phyloP scores from a whole-genome alignment of 169 alveolate genomes.

The Plasmodium relictum region DNA sequence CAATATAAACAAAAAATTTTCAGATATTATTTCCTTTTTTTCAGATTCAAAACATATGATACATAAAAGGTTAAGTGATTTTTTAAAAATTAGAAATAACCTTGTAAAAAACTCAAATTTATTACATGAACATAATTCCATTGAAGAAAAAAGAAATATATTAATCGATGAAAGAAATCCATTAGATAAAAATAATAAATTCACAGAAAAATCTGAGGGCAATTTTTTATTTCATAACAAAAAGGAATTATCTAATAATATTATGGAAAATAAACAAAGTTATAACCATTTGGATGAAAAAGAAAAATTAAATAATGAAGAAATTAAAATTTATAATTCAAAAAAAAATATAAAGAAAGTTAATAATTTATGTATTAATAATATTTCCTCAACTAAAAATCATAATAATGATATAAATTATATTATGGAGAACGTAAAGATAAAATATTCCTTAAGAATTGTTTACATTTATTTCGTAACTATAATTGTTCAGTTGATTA shows the following conservation, averaged over 20 bases:
- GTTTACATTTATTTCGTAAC: conserved; percentile 54
- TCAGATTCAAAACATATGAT: conserved; percentile 62
- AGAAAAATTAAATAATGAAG: not conserved
- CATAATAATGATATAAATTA: conserved; percentile 15
- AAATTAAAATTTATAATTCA: not conserved
- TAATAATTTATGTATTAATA: not conserved
- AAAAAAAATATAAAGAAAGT: not conserved
- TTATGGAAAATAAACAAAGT: not conserved
- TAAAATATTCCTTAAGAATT: conserved; percentile 46
- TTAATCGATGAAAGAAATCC: not conserved
- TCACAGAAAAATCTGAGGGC: not conserved
- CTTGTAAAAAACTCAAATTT: not conserved
- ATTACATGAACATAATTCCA: not conserved
- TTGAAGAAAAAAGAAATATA: not conserved
- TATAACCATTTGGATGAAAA: not conserved
- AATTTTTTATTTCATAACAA: not conserved
- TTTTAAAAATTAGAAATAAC: conserved; percentile 48
- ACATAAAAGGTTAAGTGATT: conserved; percentile 55
- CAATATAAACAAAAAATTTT: conserved; percentile 44
- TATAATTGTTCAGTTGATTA: conserved; percentile 27
- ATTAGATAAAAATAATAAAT: not conserved
- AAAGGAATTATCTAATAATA: not conserved
- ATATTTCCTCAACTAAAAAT: not conserved
- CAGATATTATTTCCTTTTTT: conserved; percentile 41
- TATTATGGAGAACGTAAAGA: conserved; percentile 32